A percentile compares a stretch with the other conserved stretches of the same genome.
phyloP scores from a whole-genome alignment of 2,329 filamentous ascomycete genomes.

The Laburnicola sp. region DNA sequence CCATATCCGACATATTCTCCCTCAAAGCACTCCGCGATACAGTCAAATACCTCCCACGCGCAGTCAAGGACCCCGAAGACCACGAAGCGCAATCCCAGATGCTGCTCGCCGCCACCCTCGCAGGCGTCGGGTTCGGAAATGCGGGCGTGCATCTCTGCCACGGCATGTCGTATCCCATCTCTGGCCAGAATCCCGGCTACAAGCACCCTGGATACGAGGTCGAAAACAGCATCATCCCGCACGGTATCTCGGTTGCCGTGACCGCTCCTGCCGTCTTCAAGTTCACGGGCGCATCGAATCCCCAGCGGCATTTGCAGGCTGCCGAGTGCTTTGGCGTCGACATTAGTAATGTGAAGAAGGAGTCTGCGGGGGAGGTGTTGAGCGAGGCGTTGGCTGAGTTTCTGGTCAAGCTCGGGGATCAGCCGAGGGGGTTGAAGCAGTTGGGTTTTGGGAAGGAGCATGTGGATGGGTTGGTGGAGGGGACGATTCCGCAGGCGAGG shows the following conservation, averaged over 20 bases:
- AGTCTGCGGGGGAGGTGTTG: constrained; percentile 86
- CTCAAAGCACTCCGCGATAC: constrained; percentile 80
- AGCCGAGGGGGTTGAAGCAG: constrained; percentile 81
- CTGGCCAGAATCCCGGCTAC: constrained; percentile 90
- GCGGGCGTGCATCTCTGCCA: constrained; percentile 90
- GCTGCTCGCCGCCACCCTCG: constrained; percentile 90
- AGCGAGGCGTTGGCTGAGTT: constrained; percentile 82
- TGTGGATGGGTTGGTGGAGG: constrained; percentile 84
- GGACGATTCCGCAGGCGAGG: constrained; percentile 87
- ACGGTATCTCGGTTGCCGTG: constrained; percentile 93
- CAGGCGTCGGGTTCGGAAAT: constrained; percentile 95
- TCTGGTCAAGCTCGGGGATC: constrained; percentile 80
- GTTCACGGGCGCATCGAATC: constrained; percentile 89
- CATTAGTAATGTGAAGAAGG: constrained; percentile 80
- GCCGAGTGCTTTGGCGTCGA: constrained; percentile 92
- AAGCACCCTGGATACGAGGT: constrained; percentile 85
- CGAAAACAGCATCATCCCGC: constrained; percentile 78
- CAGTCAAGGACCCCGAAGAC: constrained; percentile 86
- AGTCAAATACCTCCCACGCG: constrained; percentile 88
- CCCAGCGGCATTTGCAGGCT: constrained; percentile 84
- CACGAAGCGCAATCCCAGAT: constrained; percentile 92
- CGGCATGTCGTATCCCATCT: constrained; percentile 97
- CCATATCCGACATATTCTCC: constrained; percentile 96
- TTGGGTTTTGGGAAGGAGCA: constrained; percentile 78
- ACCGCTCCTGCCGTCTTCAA: constrained; percentile 91